phyloP scores from a whole-genome alignment of 73 alveolate genomes.

The Paramecium caudatum region DNA sequence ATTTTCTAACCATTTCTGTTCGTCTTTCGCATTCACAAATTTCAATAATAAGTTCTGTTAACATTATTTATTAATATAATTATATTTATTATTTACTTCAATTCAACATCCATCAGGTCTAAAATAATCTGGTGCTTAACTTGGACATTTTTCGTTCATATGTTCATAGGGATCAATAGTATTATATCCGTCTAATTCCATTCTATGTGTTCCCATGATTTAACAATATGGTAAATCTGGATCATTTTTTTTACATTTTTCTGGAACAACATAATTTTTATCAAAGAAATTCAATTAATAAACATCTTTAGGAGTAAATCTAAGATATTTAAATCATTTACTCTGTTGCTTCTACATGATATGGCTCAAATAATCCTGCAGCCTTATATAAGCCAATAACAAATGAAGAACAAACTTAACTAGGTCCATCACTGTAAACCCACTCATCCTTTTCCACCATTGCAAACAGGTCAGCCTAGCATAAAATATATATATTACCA shows the following conservation, averaged over 20 bases:
- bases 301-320: slow-evolving; percentile 92
- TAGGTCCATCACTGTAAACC: slow-evolving; percentile 91
- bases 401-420: slow-evolving; percentile 94
- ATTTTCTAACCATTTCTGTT: slow-evolving; percentile 52
- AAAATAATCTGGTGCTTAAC: slow-evolving; percentile 86
- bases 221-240: slow-evolving; percentile 94
- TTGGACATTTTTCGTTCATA: slow-evolving; percentile 96
- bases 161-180: slow-evolving; percentile 90
- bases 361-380: slow-evolving; percentile 92
- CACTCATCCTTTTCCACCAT: slow-evolving; percentile 94
- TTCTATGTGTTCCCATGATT: slow-evolving; percentile 89
- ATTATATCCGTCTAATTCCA: slow-evolving; percentile 85
- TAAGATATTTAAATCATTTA: neutral
- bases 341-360: slow-evolving; percentile 82
- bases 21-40: slow-evolving; percentile 69
- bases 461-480: slow-evolving; percentile 88
- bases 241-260: slow-evolving; percentile 85
- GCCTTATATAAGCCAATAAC: slow-evolving; percentile 90
- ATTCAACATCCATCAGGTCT: slow-evolving; percentile 94
- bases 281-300: slow-evolving; percentile 87
- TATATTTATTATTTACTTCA: neutral
- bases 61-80: slow-evolving; percentile 61
- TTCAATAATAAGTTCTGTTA: slow-evolving; percentile 74
- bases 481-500: neutral
- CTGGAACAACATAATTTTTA: slow-evolving; percentile 79